Conservation (phyloP, 257 asterid genomes). For the Solanum chmielewskii region DNA sequence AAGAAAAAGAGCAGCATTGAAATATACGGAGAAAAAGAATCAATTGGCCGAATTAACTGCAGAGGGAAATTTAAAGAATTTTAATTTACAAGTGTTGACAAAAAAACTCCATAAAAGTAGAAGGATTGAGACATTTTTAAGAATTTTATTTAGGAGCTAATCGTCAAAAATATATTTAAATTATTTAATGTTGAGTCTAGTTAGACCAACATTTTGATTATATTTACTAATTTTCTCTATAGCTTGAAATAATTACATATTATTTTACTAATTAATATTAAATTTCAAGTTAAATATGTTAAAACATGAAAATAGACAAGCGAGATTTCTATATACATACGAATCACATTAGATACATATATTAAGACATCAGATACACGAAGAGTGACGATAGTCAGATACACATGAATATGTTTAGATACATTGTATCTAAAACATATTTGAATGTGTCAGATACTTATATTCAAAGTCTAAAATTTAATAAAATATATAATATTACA, state of each 20-base stretch:
- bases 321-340: rapidly evolving
- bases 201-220: rapidly evolving
- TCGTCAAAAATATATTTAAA: no score
- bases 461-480: rapidly evolving
- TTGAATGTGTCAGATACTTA: rapidly evolving
- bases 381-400: rapidly evolving
- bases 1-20: not conserved
- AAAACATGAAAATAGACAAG: no score
- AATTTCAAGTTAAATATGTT: no score
- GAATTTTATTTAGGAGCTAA: not conserved
- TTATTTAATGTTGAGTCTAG: no score
- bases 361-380: rapidly evolving
- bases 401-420: rapidly evolving
- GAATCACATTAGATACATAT: no score
- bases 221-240: no score
- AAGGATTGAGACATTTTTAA: not conserved
- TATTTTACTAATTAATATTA: no score
- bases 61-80: not conserved
- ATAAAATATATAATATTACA: no score
- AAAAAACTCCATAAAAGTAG: not conserved
- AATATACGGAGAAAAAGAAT: not conserved
- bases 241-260: no score
- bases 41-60: not conserved
- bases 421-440: no score
- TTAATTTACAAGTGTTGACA: not conserved